A percentile compares a stretch with the other conserved stretches of the same genome.
phyloP scores from a whole-genome alignment of 257 asterid species.

The Jacaranda copaia region DNA sequence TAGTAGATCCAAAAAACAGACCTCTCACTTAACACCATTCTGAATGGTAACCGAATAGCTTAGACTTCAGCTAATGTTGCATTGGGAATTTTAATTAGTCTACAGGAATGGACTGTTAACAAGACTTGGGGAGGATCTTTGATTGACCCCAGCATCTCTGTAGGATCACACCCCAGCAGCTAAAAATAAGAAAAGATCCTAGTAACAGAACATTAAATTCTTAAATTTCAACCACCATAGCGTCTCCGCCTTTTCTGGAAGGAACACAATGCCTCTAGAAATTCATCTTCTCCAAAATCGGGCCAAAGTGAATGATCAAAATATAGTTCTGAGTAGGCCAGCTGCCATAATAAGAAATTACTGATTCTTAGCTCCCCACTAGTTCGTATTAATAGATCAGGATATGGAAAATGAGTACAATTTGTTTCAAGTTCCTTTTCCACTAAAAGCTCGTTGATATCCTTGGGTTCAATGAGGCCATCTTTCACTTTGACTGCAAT shows the following conservation, averaged over 20 bases:
- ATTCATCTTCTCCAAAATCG: slow-evolving; percentile 69
- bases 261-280: slow-evolving; percentile 57
- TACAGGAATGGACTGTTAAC: background rate
- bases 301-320: slow-evolving; percentile 62
- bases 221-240: slow-evolving; percentile 45
- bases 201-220: background rate
- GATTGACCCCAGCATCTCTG: background rate
- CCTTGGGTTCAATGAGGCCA: slow-evolving; percentile 57
- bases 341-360: slow-evolving; percentile 77
- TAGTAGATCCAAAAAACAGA: background rate
- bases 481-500: slow-evolving; percentile 62
- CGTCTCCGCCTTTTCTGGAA: slow-evolving; percentile 68
- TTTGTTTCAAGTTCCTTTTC: slow-evolving; percentile 63
- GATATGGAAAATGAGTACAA: slow-evolving; percentile 54
- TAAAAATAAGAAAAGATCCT: background rate
- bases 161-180: background rate
- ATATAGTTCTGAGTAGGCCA: slow-evolving; percentile 66
- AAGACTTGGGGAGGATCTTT: background rate
- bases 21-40: background rate
- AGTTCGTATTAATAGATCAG: slow-evolving; percentile 70
- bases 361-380: slow-evolving; percentile 78
- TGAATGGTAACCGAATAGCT: background rate
- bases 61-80: no score
- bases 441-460: slow-evolving; percentile 46
- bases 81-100: background rate